Evolutionary conservation across 2,329 filamentous ascomycete species (phyloP).

Genomic region (Aspergillus intermedius): DNA sequence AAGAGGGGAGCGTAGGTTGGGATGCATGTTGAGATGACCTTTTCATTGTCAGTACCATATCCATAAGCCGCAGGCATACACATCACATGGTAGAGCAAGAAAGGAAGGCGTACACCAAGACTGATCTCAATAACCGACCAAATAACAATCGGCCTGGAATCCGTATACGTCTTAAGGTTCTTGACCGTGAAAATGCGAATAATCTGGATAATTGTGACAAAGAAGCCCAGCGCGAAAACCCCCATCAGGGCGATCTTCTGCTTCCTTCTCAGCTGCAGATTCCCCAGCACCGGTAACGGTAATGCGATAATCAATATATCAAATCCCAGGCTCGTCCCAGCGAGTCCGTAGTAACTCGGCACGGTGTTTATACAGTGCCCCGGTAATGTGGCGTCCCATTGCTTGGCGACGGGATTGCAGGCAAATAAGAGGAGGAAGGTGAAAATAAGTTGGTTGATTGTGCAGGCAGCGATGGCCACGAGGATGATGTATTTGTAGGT

Average conservation of each 20-base stretch:
- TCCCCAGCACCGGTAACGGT: conserved; percentile 18
- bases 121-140: conserved; percentile 45
- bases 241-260: conserved; percentile 33
- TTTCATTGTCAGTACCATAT: background rate
- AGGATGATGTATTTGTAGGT: conserved; percentile 30
- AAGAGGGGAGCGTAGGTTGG: conserved; percentile 42
- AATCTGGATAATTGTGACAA: conserved; percentile 47
- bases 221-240: conserved; percentile 46
- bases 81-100: background rate
- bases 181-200: conserved; percentile 47
- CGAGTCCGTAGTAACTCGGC: conserved; percentile 37
- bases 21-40: conserved; percentile 37
- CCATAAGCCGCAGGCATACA: too few species aligned
- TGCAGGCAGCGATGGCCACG: conserved; percentile 28
- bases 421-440: conserved; percentile 20
- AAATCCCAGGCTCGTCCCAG: conserved; percentile 16
- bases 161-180: conserved; percentile 39
- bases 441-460: conserved; percentile 35
- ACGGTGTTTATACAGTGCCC: conserved; percentile 37
- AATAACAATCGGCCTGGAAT: conserved; percentile 38
- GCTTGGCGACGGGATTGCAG: conserved; percentile 30
- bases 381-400: conserved; percentile 38
- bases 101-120: conserved; percentile 27
- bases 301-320: conserved; percentile 20
- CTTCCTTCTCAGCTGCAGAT: conserved; percentile 8